phyloP scores from a whole-genome alignment of 1,284 basidiomycete species.

The Malassezia yamatoensis region DNA sequence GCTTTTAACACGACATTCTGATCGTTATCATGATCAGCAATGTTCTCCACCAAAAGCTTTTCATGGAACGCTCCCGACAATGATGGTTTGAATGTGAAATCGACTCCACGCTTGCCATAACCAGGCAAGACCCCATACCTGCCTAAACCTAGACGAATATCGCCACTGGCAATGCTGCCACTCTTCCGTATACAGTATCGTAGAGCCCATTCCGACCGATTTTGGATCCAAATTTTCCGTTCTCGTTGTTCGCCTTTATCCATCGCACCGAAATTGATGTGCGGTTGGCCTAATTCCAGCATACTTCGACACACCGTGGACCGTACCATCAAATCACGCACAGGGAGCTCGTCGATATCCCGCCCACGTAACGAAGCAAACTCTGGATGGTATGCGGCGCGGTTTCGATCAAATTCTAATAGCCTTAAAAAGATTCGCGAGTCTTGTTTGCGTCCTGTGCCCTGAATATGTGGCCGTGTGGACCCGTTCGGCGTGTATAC shows the following conservation, averaged over 20 bases:
- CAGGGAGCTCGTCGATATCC: slow-evolving; percentile 49
- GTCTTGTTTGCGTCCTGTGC: slow-evolving; percentile 51
- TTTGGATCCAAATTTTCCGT: slow-evolving; percentile 52
- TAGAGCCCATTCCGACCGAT: slow-evolving; percentile 50
- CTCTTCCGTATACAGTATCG: slow-evolving; percentile 52
- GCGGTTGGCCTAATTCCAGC: slow-evolving; percentile 52
- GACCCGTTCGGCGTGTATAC: slow-evolving; percentile 51
- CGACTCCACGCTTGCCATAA: slow-evolving; percentile 52
- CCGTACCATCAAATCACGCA: slow-evolving; percentile 52
- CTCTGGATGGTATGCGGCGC: slow-evolving; percentile 26
- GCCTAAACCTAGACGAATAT: slow-evolving; percentile 52
- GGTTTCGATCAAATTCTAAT: slow-evolving; percentile 48
- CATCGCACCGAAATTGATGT: slow-evolving; percentile 54
- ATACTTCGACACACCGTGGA: slow-evolving; percentile 50
- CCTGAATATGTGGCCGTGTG: slow-evolving; percentile 51
- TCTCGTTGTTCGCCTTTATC: slow-evolving; percentile 52
- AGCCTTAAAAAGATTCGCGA: slow-evolving; percentile 52
- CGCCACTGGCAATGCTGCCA: slow-evolving; percentile 53
- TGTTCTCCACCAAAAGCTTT: slow-evolving; percentile 52
- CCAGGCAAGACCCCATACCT: slow-evolving; percentile 53
- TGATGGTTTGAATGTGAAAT: slow-evolving; percentile 49
- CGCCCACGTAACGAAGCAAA: slow-evolving; percentile 39
- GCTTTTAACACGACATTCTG: slow-evolving; percentile 52
- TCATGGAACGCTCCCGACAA: slow-evolving; percentile 51
- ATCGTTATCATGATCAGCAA: slow-evolving; percentile 51